These are phyloP conservation scores for Calonectria leucothoes DNA, from an alignment of 2,329 filamentous ascomycete species.

Conservation along the genomic window DNA sequence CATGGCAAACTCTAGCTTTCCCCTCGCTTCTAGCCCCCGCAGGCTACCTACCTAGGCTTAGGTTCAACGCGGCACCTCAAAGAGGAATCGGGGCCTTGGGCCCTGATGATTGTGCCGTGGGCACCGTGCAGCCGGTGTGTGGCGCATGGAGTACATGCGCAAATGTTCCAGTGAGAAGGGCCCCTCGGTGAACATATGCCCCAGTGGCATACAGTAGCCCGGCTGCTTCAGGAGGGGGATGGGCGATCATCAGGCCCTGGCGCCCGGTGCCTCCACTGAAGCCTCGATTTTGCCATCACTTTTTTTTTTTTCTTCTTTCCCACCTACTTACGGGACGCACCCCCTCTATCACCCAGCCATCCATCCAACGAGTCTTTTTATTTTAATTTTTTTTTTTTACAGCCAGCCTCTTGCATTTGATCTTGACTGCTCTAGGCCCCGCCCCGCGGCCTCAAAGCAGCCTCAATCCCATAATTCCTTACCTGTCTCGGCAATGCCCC, in stretches of 20 bases:
- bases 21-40: constrained; percentile 9
- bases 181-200: constrained; percentile 7
- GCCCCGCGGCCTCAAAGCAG: neutral
- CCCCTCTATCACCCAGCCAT: constrained; percentile 18
- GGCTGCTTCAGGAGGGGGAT: constrained; percentile 4
- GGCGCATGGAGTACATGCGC: neutral
- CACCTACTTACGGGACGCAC: neutral
- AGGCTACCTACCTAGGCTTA: neutral
- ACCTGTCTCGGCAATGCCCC: constrained; percentile 19
- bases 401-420: constrained; percentile 26
- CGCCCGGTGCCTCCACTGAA: constrained; percentile 2
- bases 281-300: constrained; percentile 2
- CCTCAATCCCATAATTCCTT: neutral
- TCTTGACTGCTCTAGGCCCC: constrained; percentile 1
- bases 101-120: constrained; percentile 1
- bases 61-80: neutral
- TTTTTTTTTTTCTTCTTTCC: neutral
- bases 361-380: neutral
- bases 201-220: constrained; percentile 19
- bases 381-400: too few species aligned
- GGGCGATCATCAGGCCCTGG: constrained; percentile 12
- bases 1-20: constrained; percentile 12
- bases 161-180: neutral
- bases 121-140: neutral
- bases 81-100: constrained; percentile 3